Percentiles rank a stretch among this genome's conserved stretches.
Evolutionary conservation across 2,329 filamentous ascomycete species (phyloP).

Genomic region (Neurospora crassa): DNA sequence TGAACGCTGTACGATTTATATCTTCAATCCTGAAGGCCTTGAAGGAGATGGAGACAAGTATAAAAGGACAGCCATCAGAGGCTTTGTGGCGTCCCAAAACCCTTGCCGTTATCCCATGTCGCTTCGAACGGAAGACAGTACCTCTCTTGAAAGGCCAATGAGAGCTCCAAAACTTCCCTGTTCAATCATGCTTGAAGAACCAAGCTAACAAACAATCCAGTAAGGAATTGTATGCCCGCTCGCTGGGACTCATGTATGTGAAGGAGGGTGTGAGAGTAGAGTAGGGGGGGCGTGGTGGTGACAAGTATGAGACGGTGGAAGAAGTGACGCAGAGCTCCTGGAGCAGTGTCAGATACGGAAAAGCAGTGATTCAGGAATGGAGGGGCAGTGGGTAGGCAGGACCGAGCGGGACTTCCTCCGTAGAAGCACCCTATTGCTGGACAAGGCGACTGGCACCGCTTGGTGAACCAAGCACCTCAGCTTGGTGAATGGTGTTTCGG

Average conservation of each 20-base stretch:
- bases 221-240: neutral
- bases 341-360: neutral
- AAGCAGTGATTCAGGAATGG: neutral
- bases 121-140: too few relatives aligned
- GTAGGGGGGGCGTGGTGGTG: neutral
- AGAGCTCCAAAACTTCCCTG: too few relatives aligned
- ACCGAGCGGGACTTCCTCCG: neutral
- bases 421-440: constrained; percentile 4
- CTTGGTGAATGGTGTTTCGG: constrained; percentile 1
- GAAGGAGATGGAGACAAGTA: too few relatives aligned
- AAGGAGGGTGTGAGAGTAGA: neutral
- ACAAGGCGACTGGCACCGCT: constrained; percentile 4
- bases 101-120: too few relatives aligned
- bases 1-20: too few relatives aligned
- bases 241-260: neutral
- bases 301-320: neutral
- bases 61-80: too few relatives aligned
- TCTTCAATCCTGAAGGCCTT: too few relatives aligned
- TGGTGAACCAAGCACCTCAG: too few relatives aligned
- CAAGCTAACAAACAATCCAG: too few relatives aligned
- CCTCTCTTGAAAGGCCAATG: too few relatives aligned
- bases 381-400: neutral
- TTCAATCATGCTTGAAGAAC: too few relatives aligned
- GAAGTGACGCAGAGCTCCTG: neutral
- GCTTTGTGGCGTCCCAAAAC: too few relatives aligned